Base-by-base conservation (phyloP, 129 eudicot species). In the Silybum marianum region DNA sequence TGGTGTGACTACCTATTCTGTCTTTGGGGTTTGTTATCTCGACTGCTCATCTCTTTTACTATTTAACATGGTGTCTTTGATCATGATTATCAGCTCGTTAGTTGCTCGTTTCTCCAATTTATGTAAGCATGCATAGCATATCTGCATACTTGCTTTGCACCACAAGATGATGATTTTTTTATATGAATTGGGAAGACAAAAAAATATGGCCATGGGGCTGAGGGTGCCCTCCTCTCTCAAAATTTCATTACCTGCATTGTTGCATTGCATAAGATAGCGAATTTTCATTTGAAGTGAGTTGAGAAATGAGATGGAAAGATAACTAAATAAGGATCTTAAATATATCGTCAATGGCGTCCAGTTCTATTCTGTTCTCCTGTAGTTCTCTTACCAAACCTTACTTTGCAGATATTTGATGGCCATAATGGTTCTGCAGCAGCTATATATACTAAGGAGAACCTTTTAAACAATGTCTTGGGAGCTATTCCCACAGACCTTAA, bases 371-470 rank as follows among this genome's bases (percentile, higher is more conserved):
- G 36, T 67, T 82, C 11, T 25, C 42, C 70, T 65, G 28, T 32
- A 24, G 58, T 73, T 73, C 9, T 79, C 69, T 75, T 23, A 54
- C 66, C 22, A 71, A 78, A 39, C 67, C 79, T 85, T 39, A 26
- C 16, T 86, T 79, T 91, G 85, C 90, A 95, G 99, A 86, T 95
- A 79, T 93, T 95, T 84, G 99, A 95, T 77, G 99, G 99, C 21
- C 99, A 95, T 78, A 95, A 95, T 76, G 99, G 99, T 44, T 80
- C 98, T 62, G 92, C 95, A 72, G 99, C 99, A 22, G 99, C 99
- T 69, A 95, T 92, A 84, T 95, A 95, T 78, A 13, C 95, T 39
- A 95, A 95, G 74, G 99, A 95, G 88, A 93, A 95, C 79, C 98
- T 95, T 60, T 76, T 95, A 83, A 89, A 85, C 82, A 95, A 93